Conservation (phyloP, 2,329 filamentous ascomycete genomes). For the Clathrospora elynae region DNA sequence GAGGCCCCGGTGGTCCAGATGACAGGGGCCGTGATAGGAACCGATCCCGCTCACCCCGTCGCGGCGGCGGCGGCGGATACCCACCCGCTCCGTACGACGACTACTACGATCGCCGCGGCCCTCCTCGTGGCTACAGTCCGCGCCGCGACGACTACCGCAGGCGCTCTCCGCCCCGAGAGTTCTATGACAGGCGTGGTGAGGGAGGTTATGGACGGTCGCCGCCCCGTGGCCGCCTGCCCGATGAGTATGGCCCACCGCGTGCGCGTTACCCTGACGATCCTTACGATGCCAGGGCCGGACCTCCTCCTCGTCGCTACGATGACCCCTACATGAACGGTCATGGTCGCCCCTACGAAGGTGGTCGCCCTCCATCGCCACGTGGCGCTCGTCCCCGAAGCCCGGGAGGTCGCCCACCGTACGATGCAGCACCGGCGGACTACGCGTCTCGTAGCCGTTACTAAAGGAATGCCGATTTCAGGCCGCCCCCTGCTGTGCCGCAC, state of each 20-base stretch:
- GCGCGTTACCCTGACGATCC: slow-evolving; percentile 73
- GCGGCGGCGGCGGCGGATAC: slow-evolving; percentile 65
- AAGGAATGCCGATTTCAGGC: no score
- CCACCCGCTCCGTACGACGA: slow-evolving; percentile 68
- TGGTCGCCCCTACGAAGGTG: slow-evolving; percentile 59
- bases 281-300: slow-evolving; percentile 63
- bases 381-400: slow-evolving; percentile 51
- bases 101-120: slow-evolving; percentile 77
- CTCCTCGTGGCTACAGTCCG: slow-evolving; percentile 82
- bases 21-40: slow-evolving; percentile 74
- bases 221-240: slow-evolving; percentile 74
- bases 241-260: slow-evolving; percentile 72
- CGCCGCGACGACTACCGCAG: slow-evolving; percentile 86
- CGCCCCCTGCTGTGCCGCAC: no score
- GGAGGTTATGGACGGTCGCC: slow-evolving; percentile 61
- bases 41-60: slow-evolving; percentile 74
- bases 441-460: slow-evolving; percentile 45
- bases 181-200: slow-evolving; percentile 81
- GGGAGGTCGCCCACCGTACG: slow-evolving; percentile 66
- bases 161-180: slow-evolving; percentile 76
- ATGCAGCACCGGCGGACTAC: slow-evolving; percentile 53
- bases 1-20: slow-evolving; percentile 53
- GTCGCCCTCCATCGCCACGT: slow-evolving; percentile 52
- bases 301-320: slow-evolving; percentile 60
- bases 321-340: slow-evolving; percentile 66